Conservation (phyloP, 129 eudicot species). For the Escallonia rubra region DNA sequence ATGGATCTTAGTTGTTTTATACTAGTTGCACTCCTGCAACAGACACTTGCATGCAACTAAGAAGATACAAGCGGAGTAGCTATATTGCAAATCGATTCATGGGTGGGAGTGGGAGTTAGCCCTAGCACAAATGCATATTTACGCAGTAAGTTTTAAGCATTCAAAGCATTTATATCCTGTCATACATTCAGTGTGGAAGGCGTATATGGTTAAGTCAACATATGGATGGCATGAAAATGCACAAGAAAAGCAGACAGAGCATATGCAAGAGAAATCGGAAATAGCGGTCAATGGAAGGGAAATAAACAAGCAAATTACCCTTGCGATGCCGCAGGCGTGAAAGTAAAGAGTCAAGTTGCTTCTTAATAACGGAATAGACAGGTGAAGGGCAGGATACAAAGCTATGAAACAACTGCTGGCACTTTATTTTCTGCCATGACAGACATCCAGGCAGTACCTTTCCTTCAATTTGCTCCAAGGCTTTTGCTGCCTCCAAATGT, state of each 20-base stretch:
- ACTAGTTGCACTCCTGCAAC: too few relatives aligned
- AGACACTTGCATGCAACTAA: too few relatives aligned
- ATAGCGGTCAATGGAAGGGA: not conserved
- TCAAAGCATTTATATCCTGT: too few relatives aligned
- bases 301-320: conserved; percentile 27
- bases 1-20: too few relatives aligned
- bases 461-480: conserved; percentile 83
- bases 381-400: conserved; percentile 71
- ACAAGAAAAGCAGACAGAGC: not conserved
- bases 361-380: conserved; percentile 58
- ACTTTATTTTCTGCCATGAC: conserved; percentile 83
- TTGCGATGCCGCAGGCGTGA: conserved; percentile 35
- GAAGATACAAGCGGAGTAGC: too few relatives aligned
- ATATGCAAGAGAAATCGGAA: not conserved
- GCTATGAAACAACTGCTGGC: conserved; percentile 76
- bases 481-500: conserved; percentile 95
- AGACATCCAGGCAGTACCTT: conserved; percentile 61
- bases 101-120: too few relatives aligned
- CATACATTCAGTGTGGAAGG: too few relatives aligned
- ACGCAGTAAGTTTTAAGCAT: too few relatives aligned
- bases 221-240: too few relatives aligned
- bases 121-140: too few relatives aligned
- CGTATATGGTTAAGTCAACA: too few relatives aligned
- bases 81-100: too few relatives aligned
- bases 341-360: conserved; percentile 48